Conservation (phyloP, 305 asterid genomes). For the Fraxinus velutina region DNA sequence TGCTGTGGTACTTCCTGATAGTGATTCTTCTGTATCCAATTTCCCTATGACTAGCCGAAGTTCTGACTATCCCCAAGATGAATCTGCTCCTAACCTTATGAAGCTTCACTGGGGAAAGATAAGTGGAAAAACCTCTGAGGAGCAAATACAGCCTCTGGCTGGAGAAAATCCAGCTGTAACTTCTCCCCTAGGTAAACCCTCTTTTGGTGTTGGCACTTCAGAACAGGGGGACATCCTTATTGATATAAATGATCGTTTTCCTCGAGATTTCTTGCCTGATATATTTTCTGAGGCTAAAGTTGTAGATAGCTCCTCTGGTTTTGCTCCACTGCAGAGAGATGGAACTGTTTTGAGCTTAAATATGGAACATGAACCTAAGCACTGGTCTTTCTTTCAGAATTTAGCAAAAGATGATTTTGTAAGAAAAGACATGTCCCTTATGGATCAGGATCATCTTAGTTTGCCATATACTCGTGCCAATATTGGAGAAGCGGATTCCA, state of each 20-base stretch:
- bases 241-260: constrained; percentile 79
- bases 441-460: constrained; percentile 81
- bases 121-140: constrained; percentile 34
- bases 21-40: constrained; percentile 33
- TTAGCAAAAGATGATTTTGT: constrained; percentile 59
- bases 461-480: constrained; percentile 45
- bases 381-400: constrained; percentile 77
- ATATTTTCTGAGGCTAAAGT: constrained; percentile 59
- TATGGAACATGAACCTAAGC: constrained; percentile 73
- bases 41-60: constrained; percentile 31
- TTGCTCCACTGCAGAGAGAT: constrained; percentile 42
- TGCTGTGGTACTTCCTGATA: constrained; percentile 30
- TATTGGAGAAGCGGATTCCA: constrained; percentile 40
- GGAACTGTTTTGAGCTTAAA: constrained; percentile 71
- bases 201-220: constrained; percentile 32
- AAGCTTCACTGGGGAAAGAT: constrained; percentile 36
- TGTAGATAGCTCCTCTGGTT: constrained; percentile 40
- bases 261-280: constrained; percentile 70
- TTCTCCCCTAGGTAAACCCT: constrained; percentile 42
- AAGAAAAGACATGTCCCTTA: constrained; percentile 72
- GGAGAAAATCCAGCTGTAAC: constrained; percentile 39
- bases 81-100: constrained; percentile 34
- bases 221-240: constrained; percentile 69
- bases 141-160: constrained; percentile 29
- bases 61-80: constrained; percentile 36